Conservation (phyloP, 768 basidiomycete genomes). For the Podaxis pistillaris region DNA sequence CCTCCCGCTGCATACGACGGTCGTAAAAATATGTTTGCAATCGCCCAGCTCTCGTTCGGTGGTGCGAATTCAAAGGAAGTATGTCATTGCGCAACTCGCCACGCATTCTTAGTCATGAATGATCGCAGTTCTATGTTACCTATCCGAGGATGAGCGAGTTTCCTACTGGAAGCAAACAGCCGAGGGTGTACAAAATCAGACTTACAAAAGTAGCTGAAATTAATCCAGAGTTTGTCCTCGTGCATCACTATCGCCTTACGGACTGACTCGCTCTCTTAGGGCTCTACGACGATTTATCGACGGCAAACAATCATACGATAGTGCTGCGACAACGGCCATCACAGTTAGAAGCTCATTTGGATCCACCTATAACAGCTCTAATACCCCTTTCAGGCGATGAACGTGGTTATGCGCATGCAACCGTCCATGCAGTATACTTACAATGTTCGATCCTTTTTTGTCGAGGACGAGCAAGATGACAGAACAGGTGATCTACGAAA, state of each 20-base stretch:
- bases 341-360: conserved; percentile 40
- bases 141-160: conserved; percentile 33
- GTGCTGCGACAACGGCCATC: conserved; percentile 56
- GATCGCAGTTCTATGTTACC: conserved; percentile 58
- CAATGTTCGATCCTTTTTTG: conserved; percentile 78
- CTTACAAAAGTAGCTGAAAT: conserved; percentile 53
- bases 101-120: not conserved
- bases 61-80: conserved; percentile 51
- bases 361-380: not conserved
- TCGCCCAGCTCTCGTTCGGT: conserved; percentile 57
- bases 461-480: conserved; percentile 37
- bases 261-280: conserved; percentile 31
- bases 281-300: conserved; percentile 58
- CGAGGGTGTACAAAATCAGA: conserved; percentile 69
- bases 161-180: conserved; percentile 38
- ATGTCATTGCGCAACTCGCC: conserved; percentile 15
- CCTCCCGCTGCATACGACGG: conserved; percentile 75
- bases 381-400: conserved; percentile 51
- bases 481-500: conserved; percentile 44
- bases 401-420: conserved; percentile 75
- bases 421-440: conserved; percentile 68
- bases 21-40: conserved; percentile 69
- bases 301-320: conserved; percentile 66
- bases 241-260: not conserved
- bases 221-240: conserved; percentile 29